Percentiles rank a stretch among this genome's conserved stretches.
These are phyloP conservation scores for Suhomyces vadensis DNA, from an alignment of 805 yeast genomes.

Conservation along the genomic window DNA sequence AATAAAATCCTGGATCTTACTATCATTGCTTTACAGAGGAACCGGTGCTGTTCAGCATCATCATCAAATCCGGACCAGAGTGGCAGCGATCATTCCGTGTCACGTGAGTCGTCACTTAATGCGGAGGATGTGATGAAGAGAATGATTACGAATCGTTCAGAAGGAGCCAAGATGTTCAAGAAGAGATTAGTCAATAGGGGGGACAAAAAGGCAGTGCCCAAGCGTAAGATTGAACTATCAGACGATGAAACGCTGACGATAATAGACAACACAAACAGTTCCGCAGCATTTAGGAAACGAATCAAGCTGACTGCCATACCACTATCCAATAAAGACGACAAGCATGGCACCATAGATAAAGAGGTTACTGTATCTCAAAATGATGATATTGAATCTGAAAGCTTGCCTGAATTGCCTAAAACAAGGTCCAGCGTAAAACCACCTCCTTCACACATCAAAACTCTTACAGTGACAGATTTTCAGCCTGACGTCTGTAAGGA, in stretches of 20 bases:
- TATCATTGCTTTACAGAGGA: neutral
- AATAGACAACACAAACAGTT: neutral
- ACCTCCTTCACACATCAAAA: conserved; percentile 46
- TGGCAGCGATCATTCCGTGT: neutral
- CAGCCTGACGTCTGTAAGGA: conserved; percentile 96
- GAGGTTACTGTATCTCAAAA: neutral
- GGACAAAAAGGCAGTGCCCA: neutral
- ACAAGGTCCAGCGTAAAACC: conserved; percentile 22
- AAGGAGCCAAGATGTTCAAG: conserved; percentile 12
- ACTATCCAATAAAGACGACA: conserved; percentile 2
- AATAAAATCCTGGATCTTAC: neutral
- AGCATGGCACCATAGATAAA: conserved; percentile 4
- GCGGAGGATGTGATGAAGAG: neutral
- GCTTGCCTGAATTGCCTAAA: neutral
- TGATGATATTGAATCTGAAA: neutral
- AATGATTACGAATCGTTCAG: neutral
- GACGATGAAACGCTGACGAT: neutral
- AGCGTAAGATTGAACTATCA: conserved; percentile 10
- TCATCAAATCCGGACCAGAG: conserved; percentile 3
- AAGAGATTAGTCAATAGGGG: conserved; percentile 12
- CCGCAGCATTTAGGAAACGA: conserved; percentile 11
- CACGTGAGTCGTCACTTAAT: neutral
- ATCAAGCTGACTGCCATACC: neutral
- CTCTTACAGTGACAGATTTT: conserved; percentile 75
- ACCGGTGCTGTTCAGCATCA: conserved; percentile 2